Conservation (phyloP, 2,329 filamentous ascomycete genomes). For the Esteya vermicola region DNA sequence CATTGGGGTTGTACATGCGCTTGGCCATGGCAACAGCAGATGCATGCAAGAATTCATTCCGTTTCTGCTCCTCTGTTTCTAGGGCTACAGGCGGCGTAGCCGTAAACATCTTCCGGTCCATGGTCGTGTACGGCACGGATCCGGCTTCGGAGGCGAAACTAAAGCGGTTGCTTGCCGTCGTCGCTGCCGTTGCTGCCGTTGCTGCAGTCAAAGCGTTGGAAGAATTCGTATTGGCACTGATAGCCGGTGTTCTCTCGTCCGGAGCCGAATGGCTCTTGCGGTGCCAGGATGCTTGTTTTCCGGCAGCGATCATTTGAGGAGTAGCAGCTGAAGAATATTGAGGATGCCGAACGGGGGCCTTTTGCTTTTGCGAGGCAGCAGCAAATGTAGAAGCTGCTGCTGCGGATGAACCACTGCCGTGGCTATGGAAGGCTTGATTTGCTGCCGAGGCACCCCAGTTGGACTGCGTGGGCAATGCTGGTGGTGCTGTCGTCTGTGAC, state of each 20-base stretch:
- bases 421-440: constrained; percentile 28
- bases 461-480: constrained; percentile 49
- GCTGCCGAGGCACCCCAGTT: constrained; percentile 56
- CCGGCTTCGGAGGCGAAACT: constrained; percentile 43
- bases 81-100: constrained; percentile 56
- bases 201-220: constrained; percentile 47
- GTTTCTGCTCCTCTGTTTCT: constrained; percentile 61
- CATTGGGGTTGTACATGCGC: constrained; percentile 54
- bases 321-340: too few species aligned
- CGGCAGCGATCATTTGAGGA: too few species aligned
- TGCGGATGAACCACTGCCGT: too few species aligned
- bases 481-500: constrained; percentile 21
- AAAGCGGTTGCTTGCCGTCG: neutral
- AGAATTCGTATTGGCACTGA: constrained; percentile 35
- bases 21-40: constrained; percentile 83
- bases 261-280: constrained; percentile 17
- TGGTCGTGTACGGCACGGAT: constrained; percentile 51
- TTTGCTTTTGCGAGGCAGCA: too few species aligned
- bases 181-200: constrained; percentile 33
- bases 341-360: too few species aligned
- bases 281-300: neutral
- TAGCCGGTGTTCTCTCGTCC: constrained; percentile 34
- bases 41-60: constrained; percentile 59
- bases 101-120: constrained; percentile 64
- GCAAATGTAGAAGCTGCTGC: constrained; percentile 52